Conservation (phyloP, 2,329 filamentous ascomycete species). For the Verticillium zaregamsianum region DNA sequence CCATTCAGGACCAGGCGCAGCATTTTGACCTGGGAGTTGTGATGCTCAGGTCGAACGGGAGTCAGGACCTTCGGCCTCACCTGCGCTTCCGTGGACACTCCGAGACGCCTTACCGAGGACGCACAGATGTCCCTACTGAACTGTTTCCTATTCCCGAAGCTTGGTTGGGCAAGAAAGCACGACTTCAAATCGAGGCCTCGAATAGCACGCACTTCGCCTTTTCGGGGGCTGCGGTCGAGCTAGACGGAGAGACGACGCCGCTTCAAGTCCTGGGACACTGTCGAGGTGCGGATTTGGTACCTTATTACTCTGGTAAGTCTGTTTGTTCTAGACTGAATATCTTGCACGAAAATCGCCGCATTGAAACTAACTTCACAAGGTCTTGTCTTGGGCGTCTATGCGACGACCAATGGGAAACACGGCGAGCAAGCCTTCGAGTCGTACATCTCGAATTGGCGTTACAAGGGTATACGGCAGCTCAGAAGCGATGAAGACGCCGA, state of each 20-base stretch:
- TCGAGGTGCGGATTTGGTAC: conserved; percentile 10
- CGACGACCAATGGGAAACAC: conserved; percentile 11
- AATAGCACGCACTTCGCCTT: conserved; percentile 12
- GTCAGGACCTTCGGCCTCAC: conserved; percentile 1
- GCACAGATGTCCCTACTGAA: not conserved
- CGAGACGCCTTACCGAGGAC: conserved; percentile 10
- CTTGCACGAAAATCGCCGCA: no score
- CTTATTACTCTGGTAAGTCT: conserved; percentile 12
- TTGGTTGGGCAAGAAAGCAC: conserved; percentile 6
- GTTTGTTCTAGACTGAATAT: no score
- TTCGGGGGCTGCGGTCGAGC: conserved; percentile 2
- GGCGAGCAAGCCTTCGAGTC: conserved; percentile 12
- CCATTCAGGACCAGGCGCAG: conserved; percentile 50
- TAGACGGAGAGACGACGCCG: not conserved
- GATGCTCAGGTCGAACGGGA: conserved; percentile 17
- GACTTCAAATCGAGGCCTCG: conserved; percentile 7
- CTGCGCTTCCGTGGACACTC: conserved; percentile 14
- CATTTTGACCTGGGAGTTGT: conserved; percentile 44
- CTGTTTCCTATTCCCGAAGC: conserved; percentile 3
- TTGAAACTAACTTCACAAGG: not conserved
- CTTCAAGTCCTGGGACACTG: conserved; percentile 9
- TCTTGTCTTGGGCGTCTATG: conserved; percentile 6
- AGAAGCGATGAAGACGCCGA: conserved; percentile 6
- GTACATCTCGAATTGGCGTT: conserved; percentile 8
- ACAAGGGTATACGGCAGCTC: conserved; percentile 2